Evolutionary conservation across 805 yeast genomes (phyloP).

Genomic region (Pichia membranifaciens): DNA sequence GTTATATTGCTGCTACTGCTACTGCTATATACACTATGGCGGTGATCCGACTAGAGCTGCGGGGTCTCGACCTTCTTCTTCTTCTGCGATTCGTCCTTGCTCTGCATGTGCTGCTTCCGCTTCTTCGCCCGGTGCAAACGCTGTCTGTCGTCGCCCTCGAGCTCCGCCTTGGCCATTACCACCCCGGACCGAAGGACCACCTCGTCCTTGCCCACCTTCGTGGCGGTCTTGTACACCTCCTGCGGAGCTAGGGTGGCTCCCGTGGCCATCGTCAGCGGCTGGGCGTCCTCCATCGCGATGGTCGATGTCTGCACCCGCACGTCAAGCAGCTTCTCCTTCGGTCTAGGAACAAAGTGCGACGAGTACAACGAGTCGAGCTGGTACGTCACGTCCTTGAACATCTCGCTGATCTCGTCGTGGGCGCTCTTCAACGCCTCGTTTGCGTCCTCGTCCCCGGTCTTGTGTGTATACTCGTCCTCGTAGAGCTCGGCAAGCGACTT

Average conservation of each 20-base stretch:
- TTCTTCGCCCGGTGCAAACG: conserved; percentile 82
- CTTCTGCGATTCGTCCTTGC: conserved; percentile 27
- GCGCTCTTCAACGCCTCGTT: conserved; percentile 62
- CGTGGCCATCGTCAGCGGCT: conserved; percentile 74
- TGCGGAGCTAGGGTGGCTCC: conserved; percentile 88
- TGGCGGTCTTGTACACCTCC: conserved; percentile 63
- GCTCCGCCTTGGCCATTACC: conserved; percentile 73
- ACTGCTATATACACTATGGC: too few relatives aligned
- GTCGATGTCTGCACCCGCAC: conserved; percentile 80
- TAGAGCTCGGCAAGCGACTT: conserved; percentile 89
- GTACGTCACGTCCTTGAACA: conserved; percentile 58
- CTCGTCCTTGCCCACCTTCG: conserved; percentile 45
- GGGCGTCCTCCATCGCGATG: conserved; percentile 92
- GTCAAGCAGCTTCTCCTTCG: conserved; percentile 71
- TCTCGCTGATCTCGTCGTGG: conserved; percentile 69
- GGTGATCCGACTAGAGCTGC: conserved; percentile 10
- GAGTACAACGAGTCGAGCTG: conserved; percentile 85
- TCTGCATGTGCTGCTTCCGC: conserved; percentile 48
- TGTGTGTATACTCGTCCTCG: conserved; percentile 66
- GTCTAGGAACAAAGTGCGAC: conserved; percentile 93
- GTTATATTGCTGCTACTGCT: too few relatives aligned
- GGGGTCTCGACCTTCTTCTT: conserved; percentile 23
- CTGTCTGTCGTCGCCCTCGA: conserved; percentile 78
- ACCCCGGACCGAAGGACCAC: conserved; percentile 71
- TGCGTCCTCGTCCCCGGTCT: conserved; percentile 31